phyloP scores from a whole-genome alignment of 202 grass and related monocot species.

The Setaria viridis region DNA sequence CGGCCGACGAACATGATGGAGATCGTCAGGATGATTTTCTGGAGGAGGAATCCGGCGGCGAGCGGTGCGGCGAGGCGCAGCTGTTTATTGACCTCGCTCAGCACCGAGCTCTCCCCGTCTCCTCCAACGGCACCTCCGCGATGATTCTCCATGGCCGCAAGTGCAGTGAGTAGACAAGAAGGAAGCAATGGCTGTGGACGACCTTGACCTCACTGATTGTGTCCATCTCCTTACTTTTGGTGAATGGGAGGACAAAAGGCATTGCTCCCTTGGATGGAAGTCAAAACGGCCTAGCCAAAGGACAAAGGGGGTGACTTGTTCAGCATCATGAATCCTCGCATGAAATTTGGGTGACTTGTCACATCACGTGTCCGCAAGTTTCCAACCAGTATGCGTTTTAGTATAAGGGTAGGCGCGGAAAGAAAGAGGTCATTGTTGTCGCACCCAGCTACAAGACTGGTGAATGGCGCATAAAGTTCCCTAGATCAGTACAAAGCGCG shows the following conservation, averaged over 20 bases:
- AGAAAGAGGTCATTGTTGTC: neutral
- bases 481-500: no score
- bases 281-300: neutral
- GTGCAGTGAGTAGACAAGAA: neutral
- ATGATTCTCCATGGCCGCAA: neutral
- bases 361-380: neutral
- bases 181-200: neutral
- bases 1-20: slow-evolving; percentile 47
- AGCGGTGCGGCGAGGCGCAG: slow-evolving; percentile 36
- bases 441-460: neutral
- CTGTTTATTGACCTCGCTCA: slow-evolving; percentile 27
- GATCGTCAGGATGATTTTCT: slow-evolving; percentile 22
- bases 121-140: neutral
- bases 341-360: slow-evolving; percentile 8
- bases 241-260: neutral
- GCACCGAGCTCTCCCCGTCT: neutral
- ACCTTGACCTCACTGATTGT: neutral
- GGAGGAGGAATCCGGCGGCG: slow-evolving; percentile 28
- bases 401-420: no score
- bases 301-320: neutral
- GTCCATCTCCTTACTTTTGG: neutral
- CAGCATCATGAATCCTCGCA: neutral
- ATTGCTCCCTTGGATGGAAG: neutral
- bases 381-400: no score
- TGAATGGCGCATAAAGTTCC: no score